Percentiles rank a stretch among this genome's conserved stretches.
Conservation (phyloP, 352 stramenopile genomes). For the Elongisporangium prolatum region DNA sequence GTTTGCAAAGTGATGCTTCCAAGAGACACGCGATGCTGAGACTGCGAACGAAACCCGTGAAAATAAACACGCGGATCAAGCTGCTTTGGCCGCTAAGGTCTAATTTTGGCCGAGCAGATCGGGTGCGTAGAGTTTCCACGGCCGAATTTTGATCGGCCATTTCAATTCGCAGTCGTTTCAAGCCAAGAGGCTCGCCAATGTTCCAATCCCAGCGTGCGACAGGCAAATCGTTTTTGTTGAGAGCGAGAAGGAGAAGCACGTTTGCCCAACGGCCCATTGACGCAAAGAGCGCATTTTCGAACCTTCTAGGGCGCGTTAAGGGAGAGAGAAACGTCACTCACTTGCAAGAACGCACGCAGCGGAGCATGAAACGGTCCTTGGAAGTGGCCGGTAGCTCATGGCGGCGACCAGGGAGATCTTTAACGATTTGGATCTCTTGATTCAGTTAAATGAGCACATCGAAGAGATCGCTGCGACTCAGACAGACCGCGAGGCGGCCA, state of each 20-base stretch:
- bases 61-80: neutral
- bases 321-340: neutral
- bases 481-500: constrained; percentile 2
- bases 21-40: neutral
- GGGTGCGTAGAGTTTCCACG: too few relatives aligned
- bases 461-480: constrained; percentile 26
- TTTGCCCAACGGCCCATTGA: neutral
- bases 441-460: constrained; percentile 70
- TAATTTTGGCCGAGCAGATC: neutral
- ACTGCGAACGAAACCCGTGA: neutral
- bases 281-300: neutral
- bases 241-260: neutral
- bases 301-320: neutral
- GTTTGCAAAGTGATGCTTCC: neutral
- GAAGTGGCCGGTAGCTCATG: neutral
- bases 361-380: neutral
- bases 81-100: neutral
- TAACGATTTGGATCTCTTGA: constrained; percentile 66
- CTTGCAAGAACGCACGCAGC: neutral
- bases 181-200: neutral
- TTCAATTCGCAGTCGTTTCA: neutral
- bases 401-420: constrained; percentile 58
- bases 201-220: neutral
- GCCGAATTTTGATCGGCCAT: neutral
- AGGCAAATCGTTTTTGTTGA: too few relatives aligned